phyloP scores from a whole-genome alignment of 2,329 filamentous ascomycete genomes.

The Aureobasidium zeae region DNA sequence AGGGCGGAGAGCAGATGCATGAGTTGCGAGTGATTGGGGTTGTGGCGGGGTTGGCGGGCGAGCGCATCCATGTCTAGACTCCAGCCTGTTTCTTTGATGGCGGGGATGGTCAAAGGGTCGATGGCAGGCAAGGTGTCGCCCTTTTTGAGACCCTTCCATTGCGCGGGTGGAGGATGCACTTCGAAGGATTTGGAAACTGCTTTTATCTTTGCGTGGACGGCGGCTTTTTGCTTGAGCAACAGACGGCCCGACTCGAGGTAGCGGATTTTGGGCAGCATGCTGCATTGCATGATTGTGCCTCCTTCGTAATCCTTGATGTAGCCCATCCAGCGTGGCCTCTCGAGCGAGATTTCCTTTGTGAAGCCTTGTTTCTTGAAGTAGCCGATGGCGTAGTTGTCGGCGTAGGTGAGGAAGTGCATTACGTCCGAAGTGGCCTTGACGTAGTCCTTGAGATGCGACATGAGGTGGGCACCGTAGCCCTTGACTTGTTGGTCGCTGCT shows the following conservation, averaged over 20 bases:
- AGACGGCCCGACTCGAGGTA: slow-evolving; percentile 90
- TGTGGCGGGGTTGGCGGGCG: slow-evolving; percentile 86
- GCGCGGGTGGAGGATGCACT: slow-evolving; percentile 72
- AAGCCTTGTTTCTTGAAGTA: slow-evolving; percentile 99
- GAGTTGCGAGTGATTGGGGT: slow-evolving; percentile 91
- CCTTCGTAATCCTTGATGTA: slow-evolving; percentile 99
- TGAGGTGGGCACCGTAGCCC: slow-evolving; percentile 93
- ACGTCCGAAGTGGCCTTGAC: slow-evolving; percentile 94
- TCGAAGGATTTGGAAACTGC: slow-evolving; percentile 83
- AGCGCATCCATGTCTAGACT: slow-evolving; percentile 96
- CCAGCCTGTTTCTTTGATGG: slow-evolving; percentile 87
- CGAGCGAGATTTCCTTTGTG: slow-evolving; percentile 93
- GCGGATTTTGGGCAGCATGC: slow-evolving; percentile 88
- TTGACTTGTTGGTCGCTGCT: slow-evolving; percentile 98
- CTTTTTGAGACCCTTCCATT: slow-evolving; percentile 58
- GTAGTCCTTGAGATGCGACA: slow-evolving; percentile 96
- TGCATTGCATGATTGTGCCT: slow-evolving; percentile 98
- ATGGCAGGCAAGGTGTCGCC: slow-evolving; percentile 54
- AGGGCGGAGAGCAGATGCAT: slow-evolving; percentile 88
- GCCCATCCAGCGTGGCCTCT: slow-evolving; percentile 90
- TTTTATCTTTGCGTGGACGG: slow-evolving; percentile 87
- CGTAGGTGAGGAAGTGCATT: slow-evolving; percentile 98
- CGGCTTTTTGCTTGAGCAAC: slow-evolving; percentile 95
- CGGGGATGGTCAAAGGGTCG: slow-evolving; percentile 75
- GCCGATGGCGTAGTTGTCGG: slow-evolving; percentile 96